Evolutionary conservation across 805 yeast genomes (phyloP).

Genomic region (Zygotorulaspora florentina): DNA sequence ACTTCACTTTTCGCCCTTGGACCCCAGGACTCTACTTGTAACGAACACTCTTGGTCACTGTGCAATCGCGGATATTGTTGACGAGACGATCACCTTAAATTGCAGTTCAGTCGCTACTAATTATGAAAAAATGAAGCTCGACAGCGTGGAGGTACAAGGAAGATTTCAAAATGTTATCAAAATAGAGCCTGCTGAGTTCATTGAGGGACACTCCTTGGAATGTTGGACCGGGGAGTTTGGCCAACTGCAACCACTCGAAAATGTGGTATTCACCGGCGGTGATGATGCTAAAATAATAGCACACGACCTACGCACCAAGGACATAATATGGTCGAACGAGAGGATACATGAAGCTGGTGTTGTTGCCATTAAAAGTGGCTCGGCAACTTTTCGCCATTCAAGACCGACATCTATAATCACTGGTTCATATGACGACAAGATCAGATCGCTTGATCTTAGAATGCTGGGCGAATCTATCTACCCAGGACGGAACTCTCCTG

Average conservation of each 20-base stretch:
- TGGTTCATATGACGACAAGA: constrained; percentile 85
- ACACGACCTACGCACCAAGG: constrained; percentile 54
- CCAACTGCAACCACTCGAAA: constrained; percentile 44
- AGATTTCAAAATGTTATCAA: constrained; percentile 6
- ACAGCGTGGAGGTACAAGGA: constrained; percentile 17
- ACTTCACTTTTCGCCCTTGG: constrained; percentile 49
- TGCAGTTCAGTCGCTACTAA: constrained; percentile 3
- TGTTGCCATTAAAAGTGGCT: constrained; percentile 62
- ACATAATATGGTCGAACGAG: constrained; percentile 32
- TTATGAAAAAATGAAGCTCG: constrained; percentile 11
- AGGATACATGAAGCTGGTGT: constrained; percentile 89
- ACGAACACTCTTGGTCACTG: constrained; percentile 69
- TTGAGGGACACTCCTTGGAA: constrained; percentile 60
- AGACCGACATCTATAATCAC: constrained; percentile 45
- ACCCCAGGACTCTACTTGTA: constrained; percentile 40
- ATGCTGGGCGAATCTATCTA: constrained; percentile 41
- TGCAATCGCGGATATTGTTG: constrained; percentile 29
- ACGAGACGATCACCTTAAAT: constrained; percentile 4
- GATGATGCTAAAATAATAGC: constrained; percentile 78
- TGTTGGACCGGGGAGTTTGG: constrained; percentile 88
- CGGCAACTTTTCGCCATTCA: constrained; percentile 20
- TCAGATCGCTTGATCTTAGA: constrained; percentile 67
- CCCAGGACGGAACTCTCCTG: constrained; percentile 51
- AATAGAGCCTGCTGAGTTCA: constrained; percentile 20
- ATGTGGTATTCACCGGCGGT: constrained; percentile 80